Evolutionary conservation across 2,329 filamentous ascomycete species (phyloP), one percentile per base, ranked within the genome.

Genomic region (Aspergillus fischeri): DNA sequence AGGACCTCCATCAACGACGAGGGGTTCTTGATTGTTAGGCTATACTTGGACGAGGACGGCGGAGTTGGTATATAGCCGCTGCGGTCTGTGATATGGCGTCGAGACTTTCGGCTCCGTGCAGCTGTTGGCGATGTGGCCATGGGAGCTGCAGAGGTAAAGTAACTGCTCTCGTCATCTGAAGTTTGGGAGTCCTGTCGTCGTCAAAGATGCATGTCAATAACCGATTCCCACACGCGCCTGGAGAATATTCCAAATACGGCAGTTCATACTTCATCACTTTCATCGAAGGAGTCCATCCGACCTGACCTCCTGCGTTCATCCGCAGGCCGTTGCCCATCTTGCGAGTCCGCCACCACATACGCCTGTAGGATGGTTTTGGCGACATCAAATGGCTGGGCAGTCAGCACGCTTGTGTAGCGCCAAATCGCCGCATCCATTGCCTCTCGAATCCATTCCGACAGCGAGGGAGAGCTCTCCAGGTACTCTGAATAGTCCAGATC

Each of bases 381-480:
- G 57, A 97, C 92, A 79, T 97, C 94, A 73, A 99, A 97, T 14
- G 94, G 94, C 76, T 99, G 94, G 54, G 91, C 89, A 71, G 96
- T 87, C 68, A 97, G 75, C 25, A 96, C 87, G 57, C 88, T 91
- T 14, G 88, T 89, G 77, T 99, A 99, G 71, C 94, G 93, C 87
- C 92, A 95, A 73, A 96, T 72, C 63, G 94, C 85, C 72, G 92
- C 88, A 71, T 97, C 92, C 50, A 96, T 70, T 59, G 96, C 78
- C 61, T 88, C 87, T 70, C 89, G 90, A 47, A 88, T 80, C 62
- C 89, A 89, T 65, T 90, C 88, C 10, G 91, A 81, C 28, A 86
- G 82, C 0, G 90, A 90, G 0, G 89, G 90, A 28, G 89, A 90
- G 24, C 84, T 80, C 57, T 95, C 91, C 24, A 96, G 79, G 73